Percentiles rank a stretch among this genome's conserved stretches.
These are phyloP conservation scores for Amanita molliuscula DNA, from an alignment of 768 basidiomycete genomes.

Conservation along the genomic window DNA sequence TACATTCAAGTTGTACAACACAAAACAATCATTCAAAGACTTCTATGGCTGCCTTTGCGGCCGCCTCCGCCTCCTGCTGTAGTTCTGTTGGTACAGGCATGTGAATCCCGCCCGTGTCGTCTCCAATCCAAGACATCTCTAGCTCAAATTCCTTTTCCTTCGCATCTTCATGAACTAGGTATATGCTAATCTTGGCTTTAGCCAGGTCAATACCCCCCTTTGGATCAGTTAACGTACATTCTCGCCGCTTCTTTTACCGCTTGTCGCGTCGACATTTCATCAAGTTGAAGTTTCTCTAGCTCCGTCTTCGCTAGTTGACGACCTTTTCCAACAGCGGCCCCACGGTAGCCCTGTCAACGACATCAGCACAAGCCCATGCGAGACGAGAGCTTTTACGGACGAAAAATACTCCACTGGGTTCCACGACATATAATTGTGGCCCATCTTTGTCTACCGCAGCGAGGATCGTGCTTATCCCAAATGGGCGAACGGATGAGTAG, in stretches of 20 bases:
- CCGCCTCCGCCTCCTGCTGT: conserved; percentile 73
- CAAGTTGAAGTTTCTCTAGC: conserved; percentile 87
- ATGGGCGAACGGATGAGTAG: conserved; percentile 96
- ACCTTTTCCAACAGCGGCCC: conserved; percentile 97
- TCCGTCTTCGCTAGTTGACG: conserved; percentile 97
- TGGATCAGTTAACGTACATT: conserved; percentile 52
- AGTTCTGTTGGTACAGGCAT: conserved; percentile 79
- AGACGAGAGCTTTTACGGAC: conserved; percentile 31
- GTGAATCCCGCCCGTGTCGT: conserved; percentile 74
- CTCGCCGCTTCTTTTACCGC: conserved; percentile 90
- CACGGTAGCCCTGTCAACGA: conserved; percentile 73
- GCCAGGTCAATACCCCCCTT: not conserved
- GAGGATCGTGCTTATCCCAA: conserved; percentile 89
- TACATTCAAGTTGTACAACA: conserved; percentile 9
- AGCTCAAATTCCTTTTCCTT: conserved; percentile 99
- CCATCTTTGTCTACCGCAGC: conserved; percentile 84
- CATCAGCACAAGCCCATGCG: not conserved
- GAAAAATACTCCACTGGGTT: conserved; percentile 89
- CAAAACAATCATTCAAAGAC: conserved; percentile 28
- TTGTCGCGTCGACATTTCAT: conserved; percentile 70
- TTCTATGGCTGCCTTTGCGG: conserved; percentile 81
- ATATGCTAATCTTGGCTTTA: conserved; percentile 51
- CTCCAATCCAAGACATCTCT: conserved; percentile 94
- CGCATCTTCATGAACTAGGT: conserved; percentile 93
- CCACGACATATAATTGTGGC: conserved; percentile 80